Evolutionary conservation across 108 stramenopile species (phyloP), one percentile per base, ranked within the genome.

Genomic region (Nitzschia sp.): DNA sequence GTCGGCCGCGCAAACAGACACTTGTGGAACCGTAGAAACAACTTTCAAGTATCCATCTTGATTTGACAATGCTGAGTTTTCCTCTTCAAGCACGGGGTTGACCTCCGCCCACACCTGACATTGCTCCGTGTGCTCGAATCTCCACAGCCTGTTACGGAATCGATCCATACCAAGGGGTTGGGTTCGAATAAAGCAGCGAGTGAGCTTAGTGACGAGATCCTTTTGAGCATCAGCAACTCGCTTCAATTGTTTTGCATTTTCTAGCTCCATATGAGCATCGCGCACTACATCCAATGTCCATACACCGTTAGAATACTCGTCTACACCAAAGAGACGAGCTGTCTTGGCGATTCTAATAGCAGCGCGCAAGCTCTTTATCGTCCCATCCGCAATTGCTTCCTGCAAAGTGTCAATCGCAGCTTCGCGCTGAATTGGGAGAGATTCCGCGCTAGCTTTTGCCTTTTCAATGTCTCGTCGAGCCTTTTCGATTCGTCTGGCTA

Each of bases 351-450:
- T 54, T 38, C 81, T 79, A 41, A 94, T 88, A 21, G 90, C 93
- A 55, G 70, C 68, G 28, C 84, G 73, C 1, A 94, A 78, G 17
- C 85, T 82, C 69, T 90, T 94, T 19, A 94, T 83, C n/a, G 93
- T 94, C 22, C 93, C 93, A 75, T 94, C 93, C 32, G 84, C 81
- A 53, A 94, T 94, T 21, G 90, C 90, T 77, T 94, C 93, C 50
- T 78, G 80, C 46, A 94, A 48, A 13, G 50, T 54, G 47, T 88
- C 87, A 22, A 90, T 74, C 3, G 93, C 90, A 13, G 38, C 50
- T 27, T 64, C 69, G 55, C 93, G 73, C 28, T 72, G 70, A 25
- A 65, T 53, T 13, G 86, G 78, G 35, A 94, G 72, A 16, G 65
- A 61, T 45, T 79, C 68, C 17, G 71, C 55, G 28, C 62, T 44